These are phyloP conservation scores for Apiosordaria backusii DNA, from an alignment of 495 filamentous ascomycete genomes.

Conservation along the genomic window DNA sequence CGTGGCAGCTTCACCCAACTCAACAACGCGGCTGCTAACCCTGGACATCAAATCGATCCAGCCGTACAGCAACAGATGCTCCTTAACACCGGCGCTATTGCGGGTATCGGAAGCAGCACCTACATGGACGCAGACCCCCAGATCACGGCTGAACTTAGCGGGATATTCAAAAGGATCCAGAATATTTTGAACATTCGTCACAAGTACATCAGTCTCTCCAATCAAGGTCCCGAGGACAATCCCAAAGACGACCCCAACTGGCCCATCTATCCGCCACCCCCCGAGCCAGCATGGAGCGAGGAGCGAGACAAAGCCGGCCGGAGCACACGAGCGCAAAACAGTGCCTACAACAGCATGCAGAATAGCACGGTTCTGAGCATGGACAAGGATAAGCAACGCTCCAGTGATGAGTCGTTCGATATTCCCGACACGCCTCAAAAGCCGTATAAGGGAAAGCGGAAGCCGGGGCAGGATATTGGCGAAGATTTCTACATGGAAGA, in stretches of 20 bases:
- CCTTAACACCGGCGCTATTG: constrained; percentile 25
- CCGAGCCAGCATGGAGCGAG: constrained; percentile 84
- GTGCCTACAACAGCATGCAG: constrained; percentile 49
- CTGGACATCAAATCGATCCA: constrained; percentile 30
- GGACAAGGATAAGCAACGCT: constrained; percentile 37
- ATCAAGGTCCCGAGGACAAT: constrained; percentile 76
- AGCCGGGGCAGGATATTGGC: constrained; percentile 86
- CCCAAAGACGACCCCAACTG: constrained; percentile 81
- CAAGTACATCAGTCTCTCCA: constrained; percentile 84
- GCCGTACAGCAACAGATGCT: constrained; percentile 30
- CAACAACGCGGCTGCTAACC: constrained; percentile 16
- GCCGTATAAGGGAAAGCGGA: constrained; percentile 56
- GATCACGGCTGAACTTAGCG: constrained; percentile 74
- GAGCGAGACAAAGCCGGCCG: constrained; percentile 51
- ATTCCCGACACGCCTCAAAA: constrained; percentile 27
- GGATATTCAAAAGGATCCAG: constrained; percentile 84
- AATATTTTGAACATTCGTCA: constrained; percentile 77
- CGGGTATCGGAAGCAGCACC: constrained; percentile 35
- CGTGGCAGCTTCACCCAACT: constrained; percentile 18
- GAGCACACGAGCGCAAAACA: constrained; percentile 36
- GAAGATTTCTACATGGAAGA: constrained; percentile 72
- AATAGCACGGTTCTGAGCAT: constrained; percentile 51
- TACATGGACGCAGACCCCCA: constrained; percentile 60
- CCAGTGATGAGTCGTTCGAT: constrained; percentile 10
- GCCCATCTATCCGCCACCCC: constrained; percentile 86